Base-by-base conservation (phyloP, 2,329 filamentous ascomycete genomes). In the Fusarium stilboides region DNA sequence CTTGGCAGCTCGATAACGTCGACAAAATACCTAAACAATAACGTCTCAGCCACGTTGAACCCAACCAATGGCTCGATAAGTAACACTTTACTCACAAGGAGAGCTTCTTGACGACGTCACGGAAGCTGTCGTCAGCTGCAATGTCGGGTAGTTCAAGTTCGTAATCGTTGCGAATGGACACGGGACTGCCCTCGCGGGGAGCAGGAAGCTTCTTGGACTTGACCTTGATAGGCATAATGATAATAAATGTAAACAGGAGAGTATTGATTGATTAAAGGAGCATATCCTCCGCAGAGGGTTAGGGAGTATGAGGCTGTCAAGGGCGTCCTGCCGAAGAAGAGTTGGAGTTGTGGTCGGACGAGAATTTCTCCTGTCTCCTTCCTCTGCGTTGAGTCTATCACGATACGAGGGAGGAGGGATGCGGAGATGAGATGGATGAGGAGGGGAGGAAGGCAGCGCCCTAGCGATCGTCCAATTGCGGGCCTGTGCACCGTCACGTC, bases 71-170 rank as follows among this genome's bases (percentile, higher is more conserved):
- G 19, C 39, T 20, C 7, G 39, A 8, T 22, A 42, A 15, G 8
- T 42, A 20, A 22, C 13, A 14, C 37, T 31, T 13, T 5, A 74
- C 85, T 64, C 77, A 91, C 88, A 83, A 76, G 3, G 89, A 90
- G 36, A 93, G 82, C 80, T 92, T 91, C 80, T 89, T 88, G 57
- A 92, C 87, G 19, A 93, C 83, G 15, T 84, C 83, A 45, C 89
- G 87, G 74, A 93, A 92, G 24, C 81, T 78, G 72, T 93, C 90
- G 24, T 85, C 80, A 17, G 85, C 79, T 9, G 76, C 78, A 71
- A 93, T 90, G 40, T 86, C 79, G 19, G 90, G 90, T 34, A 91
- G 80, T 22, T 78, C 76, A 40, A 70, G 75, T 49, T 80, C 80
- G 64, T 71, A 76, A 45, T 80, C 80, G 63, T 71, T 63, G 43